phyloP scores from a whole-genome alignment of 805 yeast genomes.

The Lipomyces spencermartinsiae region DNA sequence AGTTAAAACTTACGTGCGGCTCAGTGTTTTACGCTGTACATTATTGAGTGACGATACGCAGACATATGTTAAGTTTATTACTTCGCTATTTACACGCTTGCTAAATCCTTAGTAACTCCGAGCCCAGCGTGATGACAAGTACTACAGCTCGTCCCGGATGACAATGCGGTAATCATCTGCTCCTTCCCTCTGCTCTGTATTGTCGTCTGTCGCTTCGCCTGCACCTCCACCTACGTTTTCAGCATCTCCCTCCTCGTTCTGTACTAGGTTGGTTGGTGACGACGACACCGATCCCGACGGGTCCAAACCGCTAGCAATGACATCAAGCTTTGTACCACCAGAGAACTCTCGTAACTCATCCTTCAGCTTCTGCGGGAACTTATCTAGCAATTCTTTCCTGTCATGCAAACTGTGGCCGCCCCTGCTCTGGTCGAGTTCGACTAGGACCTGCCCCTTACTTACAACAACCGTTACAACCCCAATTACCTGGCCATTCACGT shows the following conservation, averaged over 20 bases:
- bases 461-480: conserved; percentile 31
- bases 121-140: neutral
- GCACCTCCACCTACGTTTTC: neutral
- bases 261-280: neutral
- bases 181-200: neutral
- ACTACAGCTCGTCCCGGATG: neutral
- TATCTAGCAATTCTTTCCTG: conserved; percentile 7
- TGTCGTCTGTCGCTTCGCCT: neutral
- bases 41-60: no score
- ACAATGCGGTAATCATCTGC: neutral
- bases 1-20: no score
- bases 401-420: conserved; percentile 1
- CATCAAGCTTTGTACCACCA: conserved; percentile 22
- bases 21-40: no score
- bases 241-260: neutral
- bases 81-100: neutral
- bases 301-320: conserved; percentile 1
- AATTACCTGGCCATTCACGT: conserved; percentile 25
- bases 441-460: conserved; percentile 21
- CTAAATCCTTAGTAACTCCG: neutral
- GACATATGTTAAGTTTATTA: no score
- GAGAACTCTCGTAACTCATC: conserved; percentile 34
- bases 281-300: neutral
- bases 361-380: conserved; percentile 23
- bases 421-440: conserved; percentile 24